Evolutionary conservation across 441 rosid species (phyloP).

Genomic region (Pelargonium fulgidum): DNA sequence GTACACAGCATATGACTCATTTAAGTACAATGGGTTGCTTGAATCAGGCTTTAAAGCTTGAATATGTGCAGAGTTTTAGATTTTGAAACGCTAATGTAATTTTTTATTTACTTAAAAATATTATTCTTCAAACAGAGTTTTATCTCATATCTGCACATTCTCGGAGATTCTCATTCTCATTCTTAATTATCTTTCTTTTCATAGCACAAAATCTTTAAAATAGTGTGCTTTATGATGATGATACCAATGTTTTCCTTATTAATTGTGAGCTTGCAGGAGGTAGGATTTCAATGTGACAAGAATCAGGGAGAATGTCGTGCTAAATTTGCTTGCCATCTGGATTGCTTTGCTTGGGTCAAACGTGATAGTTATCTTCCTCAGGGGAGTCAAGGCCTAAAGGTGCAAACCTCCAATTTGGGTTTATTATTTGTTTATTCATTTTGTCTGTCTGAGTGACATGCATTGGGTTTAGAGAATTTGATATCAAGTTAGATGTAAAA

Average conservation of each 20-base stretch:
- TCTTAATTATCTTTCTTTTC: not conserved
- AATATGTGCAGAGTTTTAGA: not conserved
- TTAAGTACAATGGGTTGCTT: conserved; percentile 1
- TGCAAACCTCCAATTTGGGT: conserved; percentile 22
- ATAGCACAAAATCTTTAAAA: not conserved
- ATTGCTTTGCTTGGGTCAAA: conserved; percentile 99
- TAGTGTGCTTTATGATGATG: not conserved
- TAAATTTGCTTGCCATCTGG: conserved; percentile 92
- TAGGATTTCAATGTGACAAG: conserved; percentile 85
- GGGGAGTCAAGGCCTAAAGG: conserved; percentile 99
- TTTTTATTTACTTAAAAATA: no score
- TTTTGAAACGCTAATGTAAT: not conserved
- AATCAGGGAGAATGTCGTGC: conserved; percentile 97
- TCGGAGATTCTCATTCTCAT: not conserved
- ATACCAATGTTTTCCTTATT: conserved; percentile 14
- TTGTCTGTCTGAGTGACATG: conserved; percentile 13
- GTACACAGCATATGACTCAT: not conserved
- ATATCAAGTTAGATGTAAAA: not conserved
- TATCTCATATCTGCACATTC: not conserved
- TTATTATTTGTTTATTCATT: conserved; percentile 9
- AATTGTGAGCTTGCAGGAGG: conserved; percentile 48
- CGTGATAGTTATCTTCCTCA: conserved; percentile 99
- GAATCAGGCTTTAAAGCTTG: not conserved
- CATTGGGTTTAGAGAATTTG: conserved; percentile 7
- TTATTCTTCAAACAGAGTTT: no score